Base-by-base conservation (phyloP, 2,329 filamentous ascomycete genomes). In the Apiospora koreana region DNA sequence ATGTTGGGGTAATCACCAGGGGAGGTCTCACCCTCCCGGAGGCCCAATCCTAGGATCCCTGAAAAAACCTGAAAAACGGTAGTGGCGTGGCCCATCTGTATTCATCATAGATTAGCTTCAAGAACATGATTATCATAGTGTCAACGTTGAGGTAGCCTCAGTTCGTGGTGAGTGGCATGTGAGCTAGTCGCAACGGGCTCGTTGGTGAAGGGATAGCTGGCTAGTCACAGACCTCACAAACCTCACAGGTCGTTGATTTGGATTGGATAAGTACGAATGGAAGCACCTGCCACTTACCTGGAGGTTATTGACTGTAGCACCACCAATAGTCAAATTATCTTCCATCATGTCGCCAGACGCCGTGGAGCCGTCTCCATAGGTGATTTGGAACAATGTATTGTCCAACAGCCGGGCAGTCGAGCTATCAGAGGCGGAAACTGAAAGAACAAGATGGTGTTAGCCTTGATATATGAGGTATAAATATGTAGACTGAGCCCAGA, bases 1-100 rank as follows among this genome's bases (percentile, higher is more conserved):
- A 95, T 83, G 77, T 93, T 88, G 18, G 83, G 82, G 76, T 89
- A 88, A 0, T 79, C 77, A 6, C 71, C 76, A 1, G 58, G 43
- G 16, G 87, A 78, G 28, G 85, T 83, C 70, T 86, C 85, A 73
- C 85, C 87, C 38, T 82, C 78, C 72, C 83, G 82, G 75, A 88
- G 89, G 68, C 88, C 88, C 67, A 91, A 80, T 25, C 89, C 89
- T 79, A 91, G 82, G 68, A 91, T 84, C 38, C 89, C 89, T 1
- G 84, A 86, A 46, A 84, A 82, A 58, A 87, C 31, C 18, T 12
- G 3, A 5, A 84, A 5, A 83, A 83, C 1, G 85, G 31, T 62
- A 14, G 18, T 21, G 31, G 31, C 31, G 21, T n/a, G 31, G 9
- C 54, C 54, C 54, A 62, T 62, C 54, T 62, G 9, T 12, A 38